Evolutionary conservation across 2,329 filamentous ascomycete genomes (phyloP).

Genomic region (Parafenestella ontariensis): DNA sequence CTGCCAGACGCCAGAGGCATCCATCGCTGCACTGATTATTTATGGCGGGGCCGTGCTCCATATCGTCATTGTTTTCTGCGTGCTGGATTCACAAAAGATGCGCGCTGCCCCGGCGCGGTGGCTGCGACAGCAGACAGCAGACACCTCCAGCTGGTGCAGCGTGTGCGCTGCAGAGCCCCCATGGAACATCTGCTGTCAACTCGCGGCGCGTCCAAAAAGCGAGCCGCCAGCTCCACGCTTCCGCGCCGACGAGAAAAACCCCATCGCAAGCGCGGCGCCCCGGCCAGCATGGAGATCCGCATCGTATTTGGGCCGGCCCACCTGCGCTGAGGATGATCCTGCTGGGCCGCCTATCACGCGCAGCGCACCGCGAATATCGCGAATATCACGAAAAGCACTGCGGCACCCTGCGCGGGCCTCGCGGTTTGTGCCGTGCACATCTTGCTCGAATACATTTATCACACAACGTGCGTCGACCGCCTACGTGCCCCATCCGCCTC

Average conservation of each 20-base stretch:
- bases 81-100: too few relatives aligned
- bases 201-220: not conserved
- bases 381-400: not conserved
- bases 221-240: not conserved
- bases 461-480: not conserved
- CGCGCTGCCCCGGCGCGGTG: too few relatives aligned
- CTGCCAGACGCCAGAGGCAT: conserved; percentile 18
- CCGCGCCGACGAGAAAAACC: not conserved
- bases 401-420: not conserved
- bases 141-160: not conserved
- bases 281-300: conserved; percentile 17
- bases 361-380: too few relatives aligned
- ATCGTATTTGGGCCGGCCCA: not conserved
- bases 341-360: not conserved
- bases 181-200: not conserved
- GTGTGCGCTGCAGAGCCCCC: not conserved
- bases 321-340: conserved; percentile 6
- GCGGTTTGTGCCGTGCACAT: not conserved
- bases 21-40: conserved; percentile 18
- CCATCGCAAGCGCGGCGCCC: conserved; percentile 7
- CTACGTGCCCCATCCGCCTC: not conserved
- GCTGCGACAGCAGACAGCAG: not conserved
- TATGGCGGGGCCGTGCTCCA: conserved; percentile 27
- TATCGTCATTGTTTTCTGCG: conserved; percentile 31
- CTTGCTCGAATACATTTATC: not conserved